These are phyloP conservation scores for Linnemannia schmuckeri DNA, from an alignment of 192 early-diverging fungal genomes.

Conservation along the genomic window DNA sequence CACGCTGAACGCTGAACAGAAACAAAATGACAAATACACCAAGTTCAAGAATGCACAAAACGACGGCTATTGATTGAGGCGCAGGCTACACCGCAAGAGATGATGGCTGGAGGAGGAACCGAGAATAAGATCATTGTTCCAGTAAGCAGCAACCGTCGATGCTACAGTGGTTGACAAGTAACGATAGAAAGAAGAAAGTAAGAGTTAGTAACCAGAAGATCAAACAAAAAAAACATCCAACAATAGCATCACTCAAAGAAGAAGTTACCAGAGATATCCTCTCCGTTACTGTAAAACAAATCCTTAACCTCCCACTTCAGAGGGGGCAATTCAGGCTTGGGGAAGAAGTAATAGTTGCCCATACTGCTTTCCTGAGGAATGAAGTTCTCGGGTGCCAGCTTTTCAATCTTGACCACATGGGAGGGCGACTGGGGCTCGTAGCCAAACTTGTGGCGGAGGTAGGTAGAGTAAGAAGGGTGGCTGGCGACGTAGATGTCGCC, in stretches of 20 bases:
- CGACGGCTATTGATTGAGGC: conserved; percentile 28
- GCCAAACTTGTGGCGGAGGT: conserved; percentile 43
- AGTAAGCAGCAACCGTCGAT: conserved; percentile 41
- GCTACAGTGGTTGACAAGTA: neutral
- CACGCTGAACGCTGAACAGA: too few relatives aligned
- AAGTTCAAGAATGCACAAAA: neutral
- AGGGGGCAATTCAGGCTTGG: conserved; percentile 32
- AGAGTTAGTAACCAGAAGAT: neutral
- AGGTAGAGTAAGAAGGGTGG: conserved; percentile 48
- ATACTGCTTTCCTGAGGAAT: conserved; percentile 32
- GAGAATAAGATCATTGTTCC: conserved; percentile 50
- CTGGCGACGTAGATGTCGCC: conserved; percentile 52
- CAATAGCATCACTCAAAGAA: neutral
- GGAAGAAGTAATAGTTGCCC: conserved; percentile 46
- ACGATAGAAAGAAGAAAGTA: neutral
- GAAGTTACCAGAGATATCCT: conserved; percentile 49
- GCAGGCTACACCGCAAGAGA: conserved; percentile 39
- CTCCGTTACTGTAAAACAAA: conserved; percentile 55
- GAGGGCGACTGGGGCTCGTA: conserved; percentile 50
- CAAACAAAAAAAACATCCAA: neutral
- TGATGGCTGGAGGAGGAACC: conserved; percentile 45
- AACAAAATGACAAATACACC: neutral
- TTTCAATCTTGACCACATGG: conserved; percentile 53
- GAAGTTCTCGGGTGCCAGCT: conserved; percentile 47
- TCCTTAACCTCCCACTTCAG: conserved; percentile 56